Conservation (phyloP, 805 yeast species). For the Teunomyces pallodes region DNA sequence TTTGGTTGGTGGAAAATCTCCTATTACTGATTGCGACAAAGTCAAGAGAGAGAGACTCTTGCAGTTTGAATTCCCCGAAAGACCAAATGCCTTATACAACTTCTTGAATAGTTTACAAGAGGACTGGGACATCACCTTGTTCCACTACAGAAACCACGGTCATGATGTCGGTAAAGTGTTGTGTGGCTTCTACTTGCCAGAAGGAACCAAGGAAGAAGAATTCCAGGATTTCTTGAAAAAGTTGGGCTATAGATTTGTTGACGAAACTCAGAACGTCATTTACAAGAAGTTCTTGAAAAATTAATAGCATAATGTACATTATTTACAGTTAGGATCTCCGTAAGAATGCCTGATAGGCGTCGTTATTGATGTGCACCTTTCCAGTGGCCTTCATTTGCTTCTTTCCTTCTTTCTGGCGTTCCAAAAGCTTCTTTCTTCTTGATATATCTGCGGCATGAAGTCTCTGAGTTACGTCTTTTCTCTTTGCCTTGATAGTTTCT, state of each 20-base stretch:
- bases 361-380: constrained; percentile 71
- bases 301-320: constrained; percentile 5
- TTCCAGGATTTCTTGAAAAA: constrained; percentile 67
- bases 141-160: constrained; percentile 97
- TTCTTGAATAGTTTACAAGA: constrained; percentile 70
- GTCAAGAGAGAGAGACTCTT: constrained; percentile 74
- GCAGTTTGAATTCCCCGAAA: constrained; percentile 93
- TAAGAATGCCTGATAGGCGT: constrained; percentile 86
- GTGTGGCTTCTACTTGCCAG: constrained; percentile 86
- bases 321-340: constrained; percentile 10
- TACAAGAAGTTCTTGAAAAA: constrained; percentile 67
- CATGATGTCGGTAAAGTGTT: constrained; percentile 90
- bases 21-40: constrained; percentile 23
- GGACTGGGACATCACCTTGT: constrained; percentile 89
- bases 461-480: constrained; percentile 92
- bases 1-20: constrained; percentile 87
- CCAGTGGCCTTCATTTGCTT: constrained; percentile 80
- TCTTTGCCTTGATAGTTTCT: constrained; percentile 88
- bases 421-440: constrained; percentile 82
- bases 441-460: constrained; percentile 92
- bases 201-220: constrained; percentile 53
- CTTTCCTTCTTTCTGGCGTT: constrained; percentile 92
- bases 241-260: constrained; percentile 72
- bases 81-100: constrained; percentile 88
- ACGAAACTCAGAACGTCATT: constrained; percentile 84